Conservation (phyloP, 2,329 filamentous ascomycete species). For the Didymellaceae sp. region DNA sequence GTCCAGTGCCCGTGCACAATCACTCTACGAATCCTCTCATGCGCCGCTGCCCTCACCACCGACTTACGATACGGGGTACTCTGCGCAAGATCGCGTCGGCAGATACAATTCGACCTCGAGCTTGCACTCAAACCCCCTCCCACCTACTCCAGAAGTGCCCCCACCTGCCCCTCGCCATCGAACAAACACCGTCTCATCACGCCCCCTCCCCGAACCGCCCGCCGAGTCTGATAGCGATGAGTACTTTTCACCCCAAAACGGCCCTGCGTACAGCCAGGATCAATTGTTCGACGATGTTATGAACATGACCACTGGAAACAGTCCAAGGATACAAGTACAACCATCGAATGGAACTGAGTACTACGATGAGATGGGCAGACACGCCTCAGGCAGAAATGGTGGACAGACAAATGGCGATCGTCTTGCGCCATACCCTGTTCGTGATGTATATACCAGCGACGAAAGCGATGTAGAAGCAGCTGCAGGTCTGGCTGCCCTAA, state of each 20-base stretch:
- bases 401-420: conserved; percentile 56
- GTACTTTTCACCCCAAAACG: conserved; percentile 48
- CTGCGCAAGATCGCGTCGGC: conserved; percentile 34
- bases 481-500: conserved; percentile 82
- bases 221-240: conserved; percentile 57
- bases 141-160: conserved; percentile 59
- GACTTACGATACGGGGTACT: conserved; percentile 39
- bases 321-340: conserved; percentile 40
- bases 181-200: conserved; percentile 60
- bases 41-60: conserved; percentile 46
- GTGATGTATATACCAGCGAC: conserved; percentile 56
- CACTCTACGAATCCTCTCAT: conserved; percentile 41
- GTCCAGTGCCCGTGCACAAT: conserved; percentile 38
- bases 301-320: conserved; percentile 50
- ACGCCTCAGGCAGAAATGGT: conserved; percentile 39
- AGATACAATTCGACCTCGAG: conserved; percentile 43
- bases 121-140: conserved; percentile 48
- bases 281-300: conserved; percentile 65
- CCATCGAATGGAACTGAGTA: conserved; percentile 42
- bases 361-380: conserved; percentile 32
- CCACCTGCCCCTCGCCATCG: conserved; percentile 57
- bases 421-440: conserved; percentile 46
- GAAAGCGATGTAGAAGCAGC: conserved; percentile 89
- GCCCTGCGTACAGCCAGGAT: conserved; percentile 54
- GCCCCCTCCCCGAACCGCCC: conserved; percentile 66